A percentile compares a stretch with the other conserved stretches of the same genome.
Conservation (phyloP, 108 stramenopile genomes). For the Fistulifera pelliculosa region DNA sequence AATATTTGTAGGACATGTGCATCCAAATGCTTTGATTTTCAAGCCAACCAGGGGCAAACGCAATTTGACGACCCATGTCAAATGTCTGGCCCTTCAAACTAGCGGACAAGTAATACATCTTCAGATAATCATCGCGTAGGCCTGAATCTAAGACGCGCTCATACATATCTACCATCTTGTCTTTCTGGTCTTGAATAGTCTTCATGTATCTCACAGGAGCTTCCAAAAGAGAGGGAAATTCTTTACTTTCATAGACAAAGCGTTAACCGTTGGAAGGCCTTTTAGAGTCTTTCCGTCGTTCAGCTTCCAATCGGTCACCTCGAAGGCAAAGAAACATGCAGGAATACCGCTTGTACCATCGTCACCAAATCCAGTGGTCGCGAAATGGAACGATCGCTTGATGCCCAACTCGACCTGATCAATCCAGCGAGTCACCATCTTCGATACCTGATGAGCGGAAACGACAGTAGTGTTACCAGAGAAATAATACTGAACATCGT, state of each 20-base stretch:
- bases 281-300: slow-evolving; percentile 43
- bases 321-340: slow-evolving; percentile 81
- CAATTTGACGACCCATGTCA: slow-evolving; percentile 95
- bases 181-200: slow-evolving; percentile 70
- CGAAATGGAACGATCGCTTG: slow-evolving; percentile 69
- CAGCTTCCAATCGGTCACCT: slow-evolving; percentile 60
- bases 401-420: slow-evolving; percentile 73
- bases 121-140: slow-evolving; percentile 77
- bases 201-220: slow-evolving; percentile 94
- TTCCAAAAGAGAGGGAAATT: slow-evolving; percentile 90
- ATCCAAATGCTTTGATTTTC: slow-evolving; percentile 96
- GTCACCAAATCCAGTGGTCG: slow-evolving; percentile 69
- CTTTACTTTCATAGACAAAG: slow-evolving; percentile 74
- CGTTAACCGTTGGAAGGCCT: slow-evolving; percentile 72
- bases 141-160: slow-evolving; percentile 66
- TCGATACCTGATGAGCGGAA: slow-evolving; percentile 43
- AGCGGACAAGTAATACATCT: slow-evolving; percentile 87
- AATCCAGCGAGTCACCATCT: slow-evolving; percentile 63
- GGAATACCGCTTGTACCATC: slow-evolving; percentile 82
- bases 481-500: slow-evolving; percentile 74
- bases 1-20: slow-evolving; percentile 97
- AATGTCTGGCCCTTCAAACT: slow-evolving; percentile 83
- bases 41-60: slow-evolving; percentile 93
- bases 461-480: slow-evolving; percentile 62
- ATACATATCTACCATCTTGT: slow-evolving; percentile 72